Percentiles rank a stretch among this genome's conserved stretches.
These are phyloP conservation scores for Fusarium musae DNA, from an alignment of 2,329 filamentous ascomycete genomes.

Conservation along the genomic window DNA sequence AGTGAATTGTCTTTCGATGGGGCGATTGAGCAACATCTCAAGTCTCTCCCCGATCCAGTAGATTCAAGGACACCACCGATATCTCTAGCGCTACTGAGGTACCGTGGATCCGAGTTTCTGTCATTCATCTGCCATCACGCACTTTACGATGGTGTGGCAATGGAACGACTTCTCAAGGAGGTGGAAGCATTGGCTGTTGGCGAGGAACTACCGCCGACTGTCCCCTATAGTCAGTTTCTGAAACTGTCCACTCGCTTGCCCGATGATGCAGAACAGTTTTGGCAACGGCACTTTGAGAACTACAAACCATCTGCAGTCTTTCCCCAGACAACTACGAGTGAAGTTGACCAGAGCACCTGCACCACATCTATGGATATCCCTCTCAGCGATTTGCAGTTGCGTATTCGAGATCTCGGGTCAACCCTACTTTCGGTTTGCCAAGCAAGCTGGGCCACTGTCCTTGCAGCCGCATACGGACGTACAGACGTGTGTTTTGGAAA, in stretches of 20 bases:
- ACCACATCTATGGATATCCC: constrained; percentile 49
- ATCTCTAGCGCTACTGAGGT: constrained; percentile 56
- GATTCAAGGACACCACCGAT: constrained; percentile 59
- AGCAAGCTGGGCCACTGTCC: constrained; percentile 74
- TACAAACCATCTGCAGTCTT: constrained; percentile 55
- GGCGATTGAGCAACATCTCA: constrained; percentile 54
- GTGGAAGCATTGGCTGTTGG: constrained; percentile 69
- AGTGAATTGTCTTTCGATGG: constrained; percentile 49
- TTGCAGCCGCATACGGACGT: constrained; percentile 65
- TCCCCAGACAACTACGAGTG: constrained; percentile 24
- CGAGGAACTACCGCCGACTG: constrained; percentile 57
- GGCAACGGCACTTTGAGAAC: constrained; percentile 65
- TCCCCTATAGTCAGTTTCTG: constrained; percentile 73
- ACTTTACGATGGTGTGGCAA: constrained; percentile 85
- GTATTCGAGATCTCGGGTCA: constrained; percentile 63
- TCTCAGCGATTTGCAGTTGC: constrained; percentile 59
- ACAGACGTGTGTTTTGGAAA: constrained; percentile 87
- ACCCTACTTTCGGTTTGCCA: constrained; percentile 77
- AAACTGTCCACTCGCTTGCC: constrained; percentile 63
- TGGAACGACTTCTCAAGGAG: constrained; percentile 75
- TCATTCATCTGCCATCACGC: constrained; percentile 78
- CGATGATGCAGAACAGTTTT: constrained; percentile 69
- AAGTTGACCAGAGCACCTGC: constrained; percentile 46
- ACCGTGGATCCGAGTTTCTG: constrained; percentile 49
- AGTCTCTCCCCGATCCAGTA: constrained; percentile 52